A percentile compares a stretch with the other conserved stretches of the same genome.
Conservation (phyloP, 805 yeast genomes). For the Schizosaccharomyces lindneri region DNA sequence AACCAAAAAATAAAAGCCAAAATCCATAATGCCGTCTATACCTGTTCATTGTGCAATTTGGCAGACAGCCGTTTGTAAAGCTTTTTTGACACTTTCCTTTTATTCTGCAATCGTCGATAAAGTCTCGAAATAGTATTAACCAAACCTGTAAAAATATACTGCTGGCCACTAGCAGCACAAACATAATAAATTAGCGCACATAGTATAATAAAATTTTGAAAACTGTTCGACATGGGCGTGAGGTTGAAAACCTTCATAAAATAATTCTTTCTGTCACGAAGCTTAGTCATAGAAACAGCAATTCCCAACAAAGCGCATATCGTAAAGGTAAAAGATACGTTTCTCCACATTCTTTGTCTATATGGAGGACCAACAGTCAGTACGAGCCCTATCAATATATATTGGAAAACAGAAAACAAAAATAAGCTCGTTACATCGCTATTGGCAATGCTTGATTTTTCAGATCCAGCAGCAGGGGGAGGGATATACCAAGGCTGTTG, state of each 20-base stretch:
- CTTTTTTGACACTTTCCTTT: constrained; percentile 13
- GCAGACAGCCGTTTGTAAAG: constrained; percentile 9
- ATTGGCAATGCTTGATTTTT: constrained; percentile 53
- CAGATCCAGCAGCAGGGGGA: constrained; percentile 27
- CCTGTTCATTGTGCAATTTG: not conserved
- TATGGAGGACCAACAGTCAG: constrained; percentile 85
- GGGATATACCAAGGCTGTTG: constrained; percentile 50
- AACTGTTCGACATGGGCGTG: constrained; percentile 8
- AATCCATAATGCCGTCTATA: not conserved
- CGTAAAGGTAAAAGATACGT: constrained; percentile 6
- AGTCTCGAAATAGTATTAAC: constrained; percentile 12
- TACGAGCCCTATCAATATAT: constrained; percentile 60
- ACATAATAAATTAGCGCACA: constrained; percentile 26
- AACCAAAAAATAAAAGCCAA: not conserved
- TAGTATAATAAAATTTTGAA: constrained; percentile 27
- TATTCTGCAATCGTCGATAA: constrained; percentile 1
- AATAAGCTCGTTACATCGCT: constrained; percentile 79
- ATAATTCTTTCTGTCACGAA: not conserved
- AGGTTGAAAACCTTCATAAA: not conserved
- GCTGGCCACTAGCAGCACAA: constrained; percentile 23
- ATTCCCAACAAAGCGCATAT: not conserved
- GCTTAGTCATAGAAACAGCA: not conserved
- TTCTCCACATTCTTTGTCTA: constrained; percentile 46
- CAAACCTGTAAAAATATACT: constrained; percentile 18
- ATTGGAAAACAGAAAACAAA: constrained; percentile 64